phyloP scores from a whole-genome alignment of 805 yeast genomes.

The Candida maris region DNA sequence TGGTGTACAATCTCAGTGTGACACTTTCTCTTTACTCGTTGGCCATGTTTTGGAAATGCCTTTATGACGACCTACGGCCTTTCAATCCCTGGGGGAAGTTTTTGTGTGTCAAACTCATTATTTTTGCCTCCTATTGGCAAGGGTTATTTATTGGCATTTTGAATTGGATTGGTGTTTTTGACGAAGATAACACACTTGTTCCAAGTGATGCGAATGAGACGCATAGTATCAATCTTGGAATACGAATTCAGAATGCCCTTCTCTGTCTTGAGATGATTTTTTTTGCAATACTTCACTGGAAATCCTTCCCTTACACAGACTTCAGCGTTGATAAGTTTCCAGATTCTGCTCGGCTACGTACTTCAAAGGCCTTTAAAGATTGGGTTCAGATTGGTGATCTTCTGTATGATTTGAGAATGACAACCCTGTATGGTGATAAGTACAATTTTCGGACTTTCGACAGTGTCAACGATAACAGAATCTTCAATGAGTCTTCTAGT shows the following conservation, averaged over 20 bases:
- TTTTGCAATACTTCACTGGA: conserved; percentile 86
- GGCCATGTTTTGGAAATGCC: conserved; percentile 89
- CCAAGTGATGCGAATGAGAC: conserved; percentile 28
- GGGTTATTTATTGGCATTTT: conserved; percentile 58
- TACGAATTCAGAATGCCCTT: conserved; percentile 73
- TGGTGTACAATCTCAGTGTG: conserved; percentile 76
- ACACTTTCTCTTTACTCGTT: conserved; percentile 77
- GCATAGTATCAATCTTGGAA: conserved; percentile 29
- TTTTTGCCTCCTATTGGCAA: conserved; percentile 99
- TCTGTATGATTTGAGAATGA: conserved; percentile 66
- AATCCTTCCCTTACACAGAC: conserved; percentile 75
- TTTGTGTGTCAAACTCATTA: conserved; percentile 85
- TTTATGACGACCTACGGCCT: conserved; percentile 70
- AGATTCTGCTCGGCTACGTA: conserved; percentile 62
- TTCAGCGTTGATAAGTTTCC: conserved; percentile 61
- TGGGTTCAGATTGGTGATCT: conserved; percentile 76
- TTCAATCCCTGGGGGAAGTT: conserved; percentile 92
- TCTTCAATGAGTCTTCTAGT: conserved; percentile 36
- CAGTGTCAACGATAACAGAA: conserved; percentile 48
- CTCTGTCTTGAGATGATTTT: conserved; percentile 80
- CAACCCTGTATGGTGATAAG: conserved; percentile 62
- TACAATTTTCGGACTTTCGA: conserved; percentile 85
- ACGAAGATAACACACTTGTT: conserved; percentile 7
- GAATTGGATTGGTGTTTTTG: conserved; percentile 43
- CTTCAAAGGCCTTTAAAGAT: conserved; percentile 67